Evolutionary conservation across 2,329 filamentous ascomycete genomes (phyloP).

Genomic region (Penicillium sp.): DNA sequence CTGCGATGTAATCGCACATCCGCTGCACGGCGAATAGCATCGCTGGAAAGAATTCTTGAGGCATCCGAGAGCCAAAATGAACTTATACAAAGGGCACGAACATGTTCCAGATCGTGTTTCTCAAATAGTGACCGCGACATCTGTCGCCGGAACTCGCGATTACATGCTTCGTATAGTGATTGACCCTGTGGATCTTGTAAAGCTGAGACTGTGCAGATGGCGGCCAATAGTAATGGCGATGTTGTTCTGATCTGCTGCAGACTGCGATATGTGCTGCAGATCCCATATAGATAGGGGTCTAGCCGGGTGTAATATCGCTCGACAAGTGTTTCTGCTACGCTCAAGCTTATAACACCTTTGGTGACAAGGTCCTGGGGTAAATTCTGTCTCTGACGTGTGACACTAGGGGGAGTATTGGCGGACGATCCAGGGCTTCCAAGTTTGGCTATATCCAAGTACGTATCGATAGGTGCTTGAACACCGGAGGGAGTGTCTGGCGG

Average conservation of each 20-base stretch:
- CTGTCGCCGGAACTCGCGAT: conserved; percentile 48
- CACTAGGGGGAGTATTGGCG: conserved; percentile 27
- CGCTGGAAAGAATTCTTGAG: conserved; percentile 38
- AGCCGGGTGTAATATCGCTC: conserved; percentile 46
- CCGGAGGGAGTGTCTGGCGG: conserved; percentile 35
- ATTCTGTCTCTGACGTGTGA: conserved; percentile 16
- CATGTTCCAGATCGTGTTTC: conserved; percentile 46
- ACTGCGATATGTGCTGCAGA: conserved; percentile 43
- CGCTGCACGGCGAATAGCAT: conserved; percentile 32
- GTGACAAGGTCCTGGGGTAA: conserved; percentile 46
- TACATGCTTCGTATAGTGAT: conserved; percentile 39
- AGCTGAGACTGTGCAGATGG: conserved; percentile 49
- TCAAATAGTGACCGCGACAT: conserved; percentile 51
- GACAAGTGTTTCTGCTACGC: conserved; percentile 46
- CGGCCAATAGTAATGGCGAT: conserved; percentile 46
- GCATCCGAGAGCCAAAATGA: conserved; percentile 57
- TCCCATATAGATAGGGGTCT: conserved; percentile 51
- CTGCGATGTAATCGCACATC: conserved; percentile 38
- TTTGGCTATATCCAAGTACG: conserved; percentile 38
- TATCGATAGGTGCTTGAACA: conserved; percentile 39
- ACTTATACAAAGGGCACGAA: conserved; percentile 52
- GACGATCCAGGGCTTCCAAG: conserved; percentile 32
- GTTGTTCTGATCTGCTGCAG: conserved; percentile 42
- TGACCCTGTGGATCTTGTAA: conserved; percentile 43
- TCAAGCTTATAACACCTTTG: conserved; percentile 42